Evolutionary conservation across 108 stramenopile genomes (phyloP), one percentile per base, ranked within the genome.

Genomic region (Conticribra guillardii): DNA sequence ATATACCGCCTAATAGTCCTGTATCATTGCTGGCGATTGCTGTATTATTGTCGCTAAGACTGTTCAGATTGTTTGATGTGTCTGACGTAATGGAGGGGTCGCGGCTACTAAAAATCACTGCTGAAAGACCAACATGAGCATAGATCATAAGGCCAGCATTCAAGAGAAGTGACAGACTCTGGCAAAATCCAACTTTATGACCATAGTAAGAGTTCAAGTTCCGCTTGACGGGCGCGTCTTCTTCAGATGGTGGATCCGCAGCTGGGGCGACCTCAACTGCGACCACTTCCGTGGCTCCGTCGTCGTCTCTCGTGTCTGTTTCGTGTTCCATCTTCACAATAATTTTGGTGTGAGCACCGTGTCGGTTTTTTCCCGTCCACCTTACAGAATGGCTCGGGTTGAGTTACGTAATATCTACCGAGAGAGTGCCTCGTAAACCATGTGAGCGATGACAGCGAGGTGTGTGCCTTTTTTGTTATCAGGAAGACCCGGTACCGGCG

Each of bases 121-220:
- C 82, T 0, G 74, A 76, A 21, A 71, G 18, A 8, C 82, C 73
- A 26, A 83, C 21, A 19, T 83, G 82, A 22, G 82, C 82, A 45
- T 83, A 83, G 0, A 80, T 26, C 79, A 83, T 75, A 14, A 83
- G 58, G 3, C 64, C 68, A 16, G 69, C 64, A 54, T 80, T 83
- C 16, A 83, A 33, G 8, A 72, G 15, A 0, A 83, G 69, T 0
- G 82, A 83, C 3, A 83, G 4, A 16, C 59, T 60, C 19, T 80
- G 79, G 8, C 64, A 15, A 24, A 60, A 49, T 49, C 82, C 82
- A 18, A 66, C 54, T 45, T 49, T 53, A 26, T 56, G 67, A n/a
- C 64, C 56, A 47, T 71, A 83, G 45, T 79, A 65, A 14, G 67
- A 71, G 62, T 79, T 68, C 8, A 69, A 60, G 45, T 68, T 76